Conservation (phyloP, 176 grass and related monocot species). For the Leersia perrieri region DNA sequence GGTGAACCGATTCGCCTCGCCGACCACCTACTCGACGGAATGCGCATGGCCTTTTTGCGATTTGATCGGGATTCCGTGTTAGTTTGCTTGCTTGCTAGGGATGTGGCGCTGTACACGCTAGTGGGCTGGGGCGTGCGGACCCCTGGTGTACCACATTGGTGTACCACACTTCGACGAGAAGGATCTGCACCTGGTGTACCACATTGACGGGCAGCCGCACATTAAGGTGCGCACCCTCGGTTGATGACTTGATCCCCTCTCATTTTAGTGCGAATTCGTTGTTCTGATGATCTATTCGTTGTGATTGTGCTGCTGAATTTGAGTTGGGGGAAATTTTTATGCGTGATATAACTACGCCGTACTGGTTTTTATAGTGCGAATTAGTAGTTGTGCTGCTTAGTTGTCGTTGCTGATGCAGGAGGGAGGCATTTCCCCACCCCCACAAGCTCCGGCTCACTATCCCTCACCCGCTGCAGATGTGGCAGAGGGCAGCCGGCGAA, state of each 20-base stretch:
- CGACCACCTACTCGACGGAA: background rate
- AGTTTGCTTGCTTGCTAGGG: slow-evolving; percentile 57
- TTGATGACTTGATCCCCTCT: slow-evolving; percentile 15
- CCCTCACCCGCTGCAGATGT: too few species aligned
- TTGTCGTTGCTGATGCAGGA: too few species aligned
- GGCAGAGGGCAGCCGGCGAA: too few species aligned
- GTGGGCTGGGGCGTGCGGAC: slow-evolving; percentile 77
- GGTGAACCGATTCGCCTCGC: slow-evolving; percentile 29
- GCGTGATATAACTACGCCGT: background rate
- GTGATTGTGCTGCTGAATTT: background rate
- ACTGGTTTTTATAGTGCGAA: too few species aligned
- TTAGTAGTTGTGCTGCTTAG: too few species aligned
- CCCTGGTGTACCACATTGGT: too few species aligned
- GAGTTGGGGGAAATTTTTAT: background rate
- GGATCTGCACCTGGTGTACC: slow-evolving; percentile 82
- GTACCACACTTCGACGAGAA: slow-evolving; percentile 81
- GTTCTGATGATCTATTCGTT: background rate
- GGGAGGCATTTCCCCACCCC: too few species aligned
- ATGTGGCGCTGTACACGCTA: slow-evolving; percentile 78
- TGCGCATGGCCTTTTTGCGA: too few species aligned
- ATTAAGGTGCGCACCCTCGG: slow-evolving; percentile 60
- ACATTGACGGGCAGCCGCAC: slow-evolving; percentile 62
- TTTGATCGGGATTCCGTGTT: background rate
- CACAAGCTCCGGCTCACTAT: too few species aligned
- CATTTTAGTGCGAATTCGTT: background rate